Evolutionary conservation across 495 filamentous ascomycete genomes (phyloP).

Genomic region (Penicillium atrosanguineum): DNA sequence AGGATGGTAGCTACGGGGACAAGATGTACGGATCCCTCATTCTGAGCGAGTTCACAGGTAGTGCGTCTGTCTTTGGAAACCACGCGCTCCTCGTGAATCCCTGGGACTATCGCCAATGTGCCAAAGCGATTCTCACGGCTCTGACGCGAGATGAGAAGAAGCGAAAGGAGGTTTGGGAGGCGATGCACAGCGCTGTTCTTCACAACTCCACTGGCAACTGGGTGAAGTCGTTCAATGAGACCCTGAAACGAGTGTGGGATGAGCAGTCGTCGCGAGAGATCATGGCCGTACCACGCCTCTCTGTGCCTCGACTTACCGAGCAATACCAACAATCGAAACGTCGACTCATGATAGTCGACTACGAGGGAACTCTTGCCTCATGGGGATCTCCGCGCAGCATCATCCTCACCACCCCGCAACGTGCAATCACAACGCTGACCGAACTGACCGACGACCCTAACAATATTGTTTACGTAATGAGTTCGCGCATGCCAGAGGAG

Average conservation of each 20-base stretch:
- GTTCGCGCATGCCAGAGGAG: slow-evolving; percentile 77
- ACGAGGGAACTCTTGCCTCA: slow-evolving; percentile 85
- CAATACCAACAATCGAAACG: slow-evolving; percentile 61
- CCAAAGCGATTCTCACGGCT: slow-evolving; percentile 75
- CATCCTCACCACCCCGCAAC: slow-evolving; percentile 78
- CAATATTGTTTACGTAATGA: slow-evolving; percentile 94
- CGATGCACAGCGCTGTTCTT: slow-evolving; percentile 70
- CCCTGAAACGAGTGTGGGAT: slow-evolving; percentile 68
- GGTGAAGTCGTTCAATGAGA: slow-evolving; percentile 69
- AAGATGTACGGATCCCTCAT: slow-evolving; percentile 86
- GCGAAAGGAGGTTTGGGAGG: slow-evolving; percentile 69
- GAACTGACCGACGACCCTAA: slow-evolving; percentile 72
- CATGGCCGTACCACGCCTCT: slow-evolving; percentile 79
- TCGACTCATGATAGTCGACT: slow-evolving; percentile 84
- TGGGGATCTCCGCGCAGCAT: slow-evolving; percentile 77
- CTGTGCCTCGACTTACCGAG: slow-evolving; percentile 57
- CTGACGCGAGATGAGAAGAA: slow-evolving; percentile 72
- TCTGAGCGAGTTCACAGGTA: slow-evolving; percentile 90
- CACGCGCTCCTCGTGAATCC: slow-evolving; percentile 79
- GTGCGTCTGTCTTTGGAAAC: slow-evolving; percentile 75
- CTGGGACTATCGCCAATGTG: slow-evolving; percentile 86
- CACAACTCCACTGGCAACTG: slow-evolving; percentile 80
- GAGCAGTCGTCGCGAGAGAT: slow-evolving; percentile 81
- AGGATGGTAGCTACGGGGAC: slow-evolving; percentile 72
- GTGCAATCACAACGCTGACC: slow-evolving; percentile 74